Percentiles rank a stretch among this genome's conserved stretches.
Evolutionary conservation across 2,329 filamentous ascomycete genomes (phyloP).

Genomic region (Apiospora koreana): DNA sequence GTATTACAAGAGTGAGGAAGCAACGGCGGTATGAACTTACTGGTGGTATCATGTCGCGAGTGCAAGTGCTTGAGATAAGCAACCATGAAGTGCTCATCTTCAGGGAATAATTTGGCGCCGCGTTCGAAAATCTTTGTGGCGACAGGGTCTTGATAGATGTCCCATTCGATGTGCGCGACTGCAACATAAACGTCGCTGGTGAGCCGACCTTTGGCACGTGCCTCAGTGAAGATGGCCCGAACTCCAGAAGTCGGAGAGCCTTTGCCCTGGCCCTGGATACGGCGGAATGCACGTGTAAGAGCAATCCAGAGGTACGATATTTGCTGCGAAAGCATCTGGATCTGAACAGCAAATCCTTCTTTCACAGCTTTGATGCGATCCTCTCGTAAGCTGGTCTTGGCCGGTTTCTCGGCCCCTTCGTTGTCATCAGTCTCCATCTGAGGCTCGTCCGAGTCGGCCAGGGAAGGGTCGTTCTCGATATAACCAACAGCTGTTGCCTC

Average conservation of each 20-base stretch:
- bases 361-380: constrained; percentile 62
- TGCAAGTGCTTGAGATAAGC: constrained; percentile 96
- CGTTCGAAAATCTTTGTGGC: constrained; percentile 96
- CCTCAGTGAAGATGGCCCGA: constrained; percentile 85
- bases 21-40: constrained; percentile 54
- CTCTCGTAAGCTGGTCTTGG: constrained; percentile 61
- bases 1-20: constrained; percentile 23
- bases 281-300: constrained; percentile 88
- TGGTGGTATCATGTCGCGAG: constrained; percentile 88
- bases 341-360: constrained; percentile 71
- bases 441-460: constrained; percentile 32
- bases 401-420: constrained; percentile 40
- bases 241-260: constrained; percentile 65
- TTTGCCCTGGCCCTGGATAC: constrained; percentile 84
- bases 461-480: constrained; percentile 53
- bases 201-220: constrained; percentile 81
- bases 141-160: constrained; percentile 92
- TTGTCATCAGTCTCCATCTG: constrained; percentile 55
- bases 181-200: constrained; percentile 95
- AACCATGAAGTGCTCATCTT: constrained; percentile 89
- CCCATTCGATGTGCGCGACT: constrained; percentile 88
- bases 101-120: constrained; percentile 88
- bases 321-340: constrained; percentile 75
- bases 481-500: constrained; percentile 60
- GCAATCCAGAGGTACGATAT: constrained; percentile 96